Base-by-base conservation (phyloP, 257 asterid species). In the Pogostemon cablin region DNA sequence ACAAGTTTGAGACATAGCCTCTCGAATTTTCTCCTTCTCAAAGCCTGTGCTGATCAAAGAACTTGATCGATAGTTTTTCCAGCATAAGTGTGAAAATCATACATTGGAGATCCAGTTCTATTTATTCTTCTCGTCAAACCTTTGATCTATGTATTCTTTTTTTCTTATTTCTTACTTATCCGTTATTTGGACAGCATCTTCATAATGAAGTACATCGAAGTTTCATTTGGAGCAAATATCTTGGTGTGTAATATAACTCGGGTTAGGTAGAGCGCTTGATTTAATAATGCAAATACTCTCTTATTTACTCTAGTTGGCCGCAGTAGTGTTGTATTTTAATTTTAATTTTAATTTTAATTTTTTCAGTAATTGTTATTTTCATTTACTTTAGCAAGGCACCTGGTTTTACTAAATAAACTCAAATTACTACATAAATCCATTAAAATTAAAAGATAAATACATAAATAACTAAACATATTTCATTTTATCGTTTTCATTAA, bases 1-100 rank as follows among this genome's bases (percentile, higher is more conserved):
- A 32, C 5, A 47, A 73, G 76, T 63, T 57, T 34, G 61, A 42
- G 49, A 54, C n/a, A 54, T 10, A 65, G 60, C 43, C 60, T 53
- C 15, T 12, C 5, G 0, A 43, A 1, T 42, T 47, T 32, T 57
- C n/a, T 43, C 32, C 32, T 25, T 25, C 32, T 25, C 32, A 25
- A 25, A 25, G 32, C 11, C 20, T n/a, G 38, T 3, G 7, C 5
- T 47, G 11, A n/a, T 43, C 42, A 64, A 65, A 75, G 60, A 68
- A 49, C 11, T 52, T 60, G 70, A 58, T 20, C 58, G 41, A n/a
- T 57, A 62, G 48, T 44, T 49, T 10, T 4, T 9, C 40, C 7
- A 46, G 5, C 37, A 41, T 60, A 59, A 37, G 4, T 20, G 32
- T 54, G 60, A 20, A 17, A 54, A 54, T 37, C 32, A 0, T 54